Percentiles rank a stretch among this genome's conserved stretches.
Evolutionary conservation across 768 basidiomycete genomes (phyloP).

Genomic region (Pisolithus microcarpus): DNA sequence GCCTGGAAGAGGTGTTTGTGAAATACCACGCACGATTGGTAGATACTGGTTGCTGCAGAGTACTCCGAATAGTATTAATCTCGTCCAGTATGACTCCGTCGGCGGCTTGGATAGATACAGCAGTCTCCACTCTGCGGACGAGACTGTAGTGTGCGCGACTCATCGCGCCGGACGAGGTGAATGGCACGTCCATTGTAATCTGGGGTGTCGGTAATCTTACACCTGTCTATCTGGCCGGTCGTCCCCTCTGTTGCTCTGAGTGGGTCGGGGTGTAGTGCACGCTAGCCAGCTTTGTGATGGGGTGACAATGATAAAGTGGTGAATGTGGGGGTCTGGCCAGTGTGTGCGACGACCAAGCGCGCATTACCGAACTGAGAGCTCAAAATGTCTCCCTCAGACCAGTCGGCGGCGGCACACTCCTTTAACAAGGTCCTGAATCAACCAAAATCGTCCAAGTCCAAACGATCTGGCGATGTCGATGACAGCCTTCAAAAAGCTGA

Average conservation of each 20-base stretch:
- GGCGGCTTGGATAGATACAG: constrained; percentile 47
- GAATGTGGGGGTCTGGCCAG: background rate
- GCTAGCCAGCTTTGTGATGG: no score
- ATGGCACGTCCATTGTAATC: constrained; percentile 66
- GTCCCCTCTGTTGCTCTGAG: no score
- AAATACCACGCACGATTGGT: constrained; percentile 43
- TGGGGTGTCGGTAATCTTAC: background rate
- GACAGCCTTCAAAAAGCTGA: constrained; percentile 81
- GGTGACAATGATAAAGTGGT: background rate
- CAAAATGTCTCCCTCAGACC: constrained; percentile 20
- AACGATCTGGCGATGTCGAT: constrained; percentile 58
- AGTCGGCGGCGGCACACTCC: constrained; percentile 47
- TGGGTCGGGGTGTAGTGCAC: no score
- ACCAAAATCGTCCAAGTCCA: constrained; percentile 60
- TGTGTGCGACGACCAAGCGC: background rate
- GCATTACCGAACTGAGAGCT: background rate
- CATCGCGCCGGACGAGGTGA: constrained; percentile 69
- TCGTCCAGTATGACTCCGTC: constrained; percentile 58
- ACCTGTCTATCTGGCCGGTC: background rate
- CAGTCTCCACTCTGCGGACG: constrained; percentile 64
- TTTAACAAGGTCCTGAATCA: constrained; percentile 78
- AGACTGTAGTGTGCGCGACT: constrained; percentile 70
- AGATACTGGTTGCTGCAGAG: constrained; percentile 44
- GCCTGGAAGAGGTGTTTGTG: background rate
- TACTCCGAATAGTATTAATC: constrained; percentile 47